A percentile compares a stretch with the other conserved stretches of the same genome.
Conservation (phyloP, 129 eudicot species). For the Tagetes patula region DNA sequence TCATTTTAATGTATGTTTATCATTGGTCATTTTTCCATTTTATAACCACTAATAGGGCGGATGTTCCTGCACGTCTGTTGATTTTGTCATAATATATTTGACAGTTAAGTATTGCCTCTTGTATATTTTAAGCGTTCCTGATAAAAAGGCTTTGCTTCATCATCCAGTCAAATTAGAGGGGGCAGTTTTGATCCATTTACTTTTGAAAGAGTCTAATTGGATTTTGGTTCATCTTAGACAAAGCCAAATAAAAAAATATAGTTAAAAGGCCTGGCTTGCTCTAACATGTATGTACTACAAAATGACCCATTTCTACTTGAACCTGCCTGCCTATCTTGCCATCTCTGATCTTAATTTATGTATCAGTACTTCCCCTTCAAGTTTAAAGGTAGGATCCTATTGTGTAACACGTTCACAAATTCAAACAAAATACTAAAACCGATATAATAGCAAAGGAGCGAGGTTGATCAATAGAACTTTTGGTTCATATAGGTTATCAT, state of each 20-base stretch:
- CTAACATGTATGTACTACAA: not conserved
- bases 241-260: not conserved
- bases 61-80: not conserved
- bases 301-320: not conserved
- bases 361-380: not conserved
- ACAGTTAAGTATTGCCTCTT: not conserved
- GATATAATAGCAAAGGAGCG: slow-evolving; percentile 11
- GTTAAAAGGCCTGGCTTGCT: not conserved
- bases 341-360: not conserved
- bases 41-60: not conserved
- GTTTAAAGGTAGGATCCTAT: not conserved
- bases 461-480: not conserved
- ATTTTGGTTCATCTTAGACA: not conserved
- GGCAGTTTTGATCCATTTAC: not conserved
- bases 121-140: not conserved
- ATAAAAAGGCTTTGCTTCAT: not conserved
- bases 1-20: slow-evolving; percentile 15
- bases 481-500: slow-evolving; percentile 18
- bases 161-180: not conserved
- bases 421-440: slow-evolving; percentile 1
- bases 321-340: not conserved
- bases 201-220: slow-evolving; percentile 1
- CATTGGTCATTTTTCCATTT: slow-evolving; percentile 13
- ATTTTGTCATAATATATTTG: slow-evolving; percentile 1
- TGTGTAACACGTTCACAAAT: not conserved